Evolutionary conservation across 306 rosid species (phyloP).

Genomic region (Rubus parviflorus): DNA sequence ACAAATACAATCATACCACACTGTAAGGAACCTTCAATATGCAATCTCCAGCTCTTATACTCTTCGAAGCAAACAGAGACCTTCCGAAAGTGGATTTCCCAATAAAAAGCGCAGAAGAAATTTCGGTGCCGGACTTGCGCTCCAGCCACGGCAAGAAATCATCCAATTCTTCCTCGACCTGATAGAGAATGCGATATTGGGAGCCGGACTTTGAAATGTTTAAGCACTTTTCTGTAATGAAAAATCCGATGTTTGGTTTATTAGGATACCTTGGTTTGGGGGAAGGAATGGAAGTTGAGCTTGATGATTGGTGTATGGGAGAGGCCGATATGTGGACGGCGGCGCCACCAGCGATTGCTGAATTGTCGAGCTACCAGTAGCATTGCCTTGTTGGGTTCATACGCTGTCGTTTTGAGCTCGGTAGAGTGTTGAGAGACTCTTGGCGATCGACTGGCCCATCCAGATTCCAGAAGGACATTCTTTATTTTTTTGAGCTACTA

Average conservation of each 20-base stretch:
- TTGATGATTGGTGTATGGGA: conserved; percentile 25
- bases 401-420: conserved; percentile 16
- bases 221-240: neutral
- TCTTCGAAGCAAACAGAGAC: conserved; percentile 66
- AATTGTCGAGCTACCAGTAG: conserved; percentile 28
- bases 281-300: conserved; percentile 28
- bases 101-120: conserved; percentile 61
- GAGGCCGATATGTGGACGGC: conserved; percentile 19
- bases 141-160: conserved; percentile 72
- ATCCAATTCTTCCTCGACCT: conserved; percentile 25
- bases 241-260: neutral
- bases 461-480: too few relatives aligned
- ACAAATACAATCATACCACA: conserved; percentile 41
- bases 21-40: conserved; percentile 68
- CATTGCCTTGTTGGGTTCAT: conserved; percentile 34
- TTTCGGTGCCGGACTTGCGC: conserved; percentile 44
- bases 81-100: conserved; percentile 58
- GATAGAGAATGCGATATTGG: too few relatives aligned
- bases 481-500: too few relatives aligned
- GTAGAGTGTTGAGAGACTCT: too few relatives aligned
- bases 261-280: conserved; percentile 34
- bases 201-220: neutral
- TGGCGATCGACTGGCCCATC: too few relatives aligned
- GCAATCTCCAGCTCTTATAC: conserved; percentile 55
- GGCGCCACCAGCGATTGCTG: conserved; percentile 25